Conservation (phyloP, 176 grass and related monocot genomes). For the Lolium perenne region DNA sequence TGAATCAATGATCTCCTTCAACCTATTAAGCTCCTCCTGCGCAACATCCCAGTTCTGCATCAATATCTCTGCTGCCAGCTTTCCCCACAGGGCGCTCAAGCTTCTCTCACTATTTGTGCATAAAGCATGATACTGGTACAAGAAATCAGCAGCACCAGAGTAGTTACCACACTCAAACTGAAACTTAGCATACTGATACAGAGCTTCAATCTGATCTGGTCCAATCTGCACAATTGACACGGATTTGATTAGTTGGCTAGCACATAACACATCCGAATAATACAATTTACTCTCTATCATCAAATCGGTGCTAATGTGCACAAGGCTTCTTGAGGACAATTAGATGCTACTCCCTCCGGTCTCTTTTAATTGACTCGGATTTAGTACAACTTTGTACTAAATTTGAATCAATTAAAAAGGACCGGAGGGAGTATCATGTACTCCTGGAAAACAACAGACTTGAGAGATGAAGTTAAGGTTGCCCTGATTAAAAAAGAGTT, state of each 20-base stretch:
- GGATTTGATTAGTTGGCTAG: background rate
- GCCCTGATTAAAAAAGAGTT: background rate
- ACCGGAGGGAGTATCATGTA: too few species aligned
- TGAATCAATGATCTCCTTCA: conserved; percentile 99
- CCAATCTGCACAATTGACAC: conserved; percentile 70
- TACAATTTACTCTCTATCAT: background rate
- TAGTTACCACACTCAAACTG: conserved; percentile 94
- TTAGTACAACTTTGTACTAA: too few species aligned
- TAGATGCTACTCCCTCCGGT: background rate
- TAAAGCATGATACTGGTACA: conserved; percentile 85
- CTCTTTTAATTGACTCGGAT: too few species aligned
- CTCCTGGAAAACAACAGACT: background rate
- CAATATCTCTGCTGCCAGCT: conserved; percentile 86
- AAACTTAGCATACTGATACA: conserved; percentile 93
- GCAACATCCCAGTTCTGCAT: conserved; percentile 97
- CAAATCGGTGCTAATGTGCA: background rate
- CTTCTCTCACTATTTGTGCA: conserved; percentile 88
- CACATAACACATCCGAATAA: background rate
- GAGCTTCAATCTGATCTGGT: conserved; percentile 79
- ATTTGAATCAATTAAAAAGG: too few species aligned
- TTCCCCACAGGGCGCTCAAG: conserved; percentile 88
- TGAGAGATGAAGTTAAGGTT: background rate
- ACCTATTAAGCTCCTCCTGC: conserved; percentile 85
- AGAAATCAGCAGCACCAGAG: conserved; percentile 74
- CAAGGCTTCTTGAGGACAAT: background rate